Conservation (phyloP, 2,329 filamentous ascomycete genomes). For the Ilyonectria sp. region DNA sequence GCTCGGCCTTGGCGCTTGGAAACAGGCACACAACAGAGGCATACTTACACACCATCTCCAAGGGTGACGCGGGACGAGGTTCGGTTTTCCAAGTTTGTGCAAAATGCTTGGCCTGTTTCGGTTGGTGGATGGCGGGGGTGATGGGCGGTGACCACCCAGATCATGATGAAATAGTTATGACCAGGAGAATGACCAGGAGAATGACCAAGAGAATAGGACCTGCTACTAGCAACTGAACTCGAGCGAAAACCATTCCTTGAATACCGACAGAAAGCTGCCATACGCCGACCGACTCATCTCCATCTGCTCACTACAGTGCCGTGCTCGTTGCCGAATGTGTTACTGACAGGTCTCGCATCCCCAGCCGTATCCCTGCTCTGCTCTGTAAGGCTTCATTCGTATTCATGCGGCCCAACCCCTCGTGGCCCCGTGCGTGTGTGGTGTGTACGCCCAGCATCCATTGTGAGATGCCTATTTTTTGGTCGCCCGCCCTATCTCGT, state of each 20-base stretch:
- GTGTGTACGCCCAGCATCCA: slow-evolving; percentile 22
- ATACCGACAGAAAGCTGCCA: neutral
- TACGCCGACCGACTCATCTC: neutral
- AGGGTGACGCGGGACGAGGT: slow-evolving; percentile 5
- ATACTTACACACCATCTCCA: slow-evolving; percentile 20
- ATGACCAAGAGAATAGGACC: neutral
- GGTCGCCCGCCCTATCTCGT: slow-evolving; percentile 24
- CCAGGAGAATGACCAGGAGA: neutral
- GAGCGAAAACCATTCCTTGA: neutral
- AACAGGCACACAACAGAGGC: neutral
- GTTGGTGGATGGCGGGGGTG: neutral
- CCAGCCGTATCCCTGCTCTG: slow-evolving; percentile 16
- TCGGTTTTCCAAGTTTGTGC: neutral
- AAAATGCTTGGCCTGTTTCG: slow-evolving; percentile 15
- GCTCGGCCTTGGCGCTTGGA: slow-evolving; percentile 13
- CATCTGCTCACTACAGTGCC: neutral
- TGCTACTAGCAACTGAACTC: neutral
- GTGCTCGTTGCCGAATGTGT: neutral
- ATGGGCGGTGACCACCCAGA: neutral
- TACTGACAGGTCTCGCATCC: slow-evolving; percentile 20
- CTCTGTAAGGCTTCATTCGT: slow-evolving; percentile 21
- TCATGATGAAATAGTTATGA: slow-evolving; percentile 11
- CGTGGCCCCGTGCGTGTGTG: slow-evolving; percentile 4
- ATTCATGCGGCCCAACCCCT: slow-evolving; percentile 24
- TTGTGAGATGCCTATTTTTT: slow-evolving; percentile 30